These are phyloP conservation scores for Uromyces viciae-fabae DNA, from an alignment of 1,284 basidiomycete species.

Conservation along the genomic window DNA sequence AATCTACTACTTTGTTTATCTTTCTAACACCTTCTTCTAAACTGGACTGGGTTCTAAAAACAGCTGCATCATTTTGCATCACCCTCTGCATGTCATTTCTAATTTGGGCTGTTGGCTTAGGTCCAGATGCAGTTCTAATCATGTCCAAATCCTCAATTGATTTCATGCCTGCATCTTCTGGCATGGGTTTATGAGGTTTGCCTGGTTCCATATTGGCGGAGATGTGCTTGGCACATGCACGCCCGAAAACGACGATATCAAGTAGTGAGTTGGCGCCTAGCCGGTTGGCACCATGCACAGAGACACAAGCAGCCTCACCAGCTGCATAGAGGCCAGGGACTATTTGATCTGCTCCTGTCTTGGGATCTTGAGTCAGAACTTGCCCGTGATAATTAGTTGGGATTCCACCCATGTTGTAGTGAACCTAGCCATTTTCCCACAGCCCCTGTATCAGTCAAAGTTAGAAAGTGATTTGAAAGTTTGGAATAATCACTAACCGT, in stretches of 20 bases:
- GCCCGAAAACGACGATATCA: slow-evolving; percentile 98
- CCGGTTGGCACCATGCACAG: slow-evolving; percentile 98
- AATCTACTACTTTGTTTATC: slow-evolving; percentile 78
- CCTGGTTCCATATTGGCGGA: slow-evolving; percentile 83
- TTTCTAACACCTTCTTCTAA: slow-evolving; percentile 89
- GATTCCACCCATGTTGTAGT: slow-evolving; percentile 83
- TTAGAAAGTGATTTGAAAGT: not conserved
- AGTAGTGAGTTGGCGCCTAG: slow-evolving; percentile 98
- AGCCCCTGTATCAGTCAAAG: not conserved
- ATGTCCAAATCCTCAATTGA: slow-evolving; percentile 86
- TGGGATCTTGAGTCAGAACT: slow-evolving; percentile 64
- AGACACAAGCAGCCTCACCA: slow-evolving; percentile 97
- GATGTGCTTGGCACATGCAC: slow-evolving; percentile 97
- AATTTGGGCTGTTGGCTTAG: slow-evolving; percentile 81
- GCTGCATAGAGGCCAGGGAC: slow-evolving; percentile 98
- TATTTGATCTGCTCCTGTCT: slow-evolving; percentile 83
- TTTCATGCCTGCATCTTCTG: slow-evolving; percentile 79
- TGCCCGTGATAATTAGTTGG: slow-evolving; percentile 98
- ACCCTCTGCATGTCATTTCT: slow-evolving; percentile 96
- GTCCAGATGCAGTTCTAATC: slow-evolving; percentile 75
- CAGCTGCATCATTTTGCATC: slow-evolving; percentile 67
- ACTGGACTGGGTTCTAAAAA: slow-evolving; percentile 74
- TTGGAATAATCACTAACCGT: slow-evolving; percentile 70
- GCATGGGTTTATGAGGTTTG: slow-evolving; percentile 83
- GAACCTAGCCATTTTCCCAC: slow-evolving; percentile 49